Evolutionary conservation across 352 stramenopile species (phyloP).

Genomic region (Blastocystis sp.): DNA sequence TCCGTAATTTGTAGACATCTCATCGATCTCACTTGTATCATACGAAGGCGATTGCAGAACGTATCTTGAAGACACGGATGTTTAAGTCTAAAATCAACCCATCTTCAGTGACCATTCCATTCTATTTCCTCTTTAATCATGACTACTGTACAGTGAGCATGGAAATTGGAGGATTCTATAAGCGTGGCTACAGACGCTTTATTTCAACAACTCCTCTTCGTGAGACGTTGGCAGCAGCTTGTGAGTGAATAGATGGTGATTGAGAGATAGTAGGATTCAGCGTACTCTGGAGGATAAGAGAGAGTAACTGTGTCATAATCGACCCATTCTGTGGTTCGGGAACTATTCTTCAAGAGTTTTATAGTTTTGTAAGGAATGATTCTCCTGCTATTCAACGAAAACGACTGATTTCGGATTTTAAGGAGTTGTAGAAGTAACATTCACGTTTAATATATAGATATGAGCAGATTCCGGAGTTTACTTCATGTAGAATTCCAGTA

Average conservation of each 20-base stretch:
- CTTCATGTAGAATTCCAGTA: no score
- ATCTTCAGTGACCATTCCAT: neutral
- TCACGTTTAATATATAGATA: no score
- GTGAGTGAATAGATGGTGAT: neutral
- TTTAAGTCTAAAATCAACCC: neutral
- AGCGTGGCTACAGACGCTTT: conserved; percentile 15
- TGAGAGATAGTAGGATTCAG: neutral
- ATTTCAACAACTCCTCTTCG: neutral
- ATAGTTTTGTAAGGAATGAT: neutral
- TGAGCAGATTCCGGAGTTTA: no score
- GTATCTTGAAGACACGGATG: neutral
- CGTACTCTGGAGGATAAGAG: neutral
- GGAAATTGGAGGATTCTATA: conserved; percentile 14
- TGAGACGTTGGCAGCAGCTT: conserved; percentile 27
- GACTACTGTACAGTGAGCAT: conserved; percentile 21
- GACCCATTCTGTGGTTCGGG: conserved; percentile 39
- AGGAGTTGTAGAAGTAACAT: neutral
- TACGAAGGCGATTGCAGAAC: conserved; percentile 30
- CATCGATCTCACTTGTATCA: conserved; percentile 34
- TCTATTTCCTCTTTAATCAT: conserved; percentile 25
- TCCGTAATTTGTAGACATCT: conserved; percentile 11
- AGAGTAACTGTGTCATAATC: neutral
- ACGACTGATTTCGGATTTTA: neutral
- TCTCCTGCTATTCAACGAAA: neutral
- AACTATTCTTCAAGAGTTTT: conserved; percentile 21